phyloP scores from a whole-genome alignment of 768 basidiomycete species.

The Nidularia pulvinata region DNA sequence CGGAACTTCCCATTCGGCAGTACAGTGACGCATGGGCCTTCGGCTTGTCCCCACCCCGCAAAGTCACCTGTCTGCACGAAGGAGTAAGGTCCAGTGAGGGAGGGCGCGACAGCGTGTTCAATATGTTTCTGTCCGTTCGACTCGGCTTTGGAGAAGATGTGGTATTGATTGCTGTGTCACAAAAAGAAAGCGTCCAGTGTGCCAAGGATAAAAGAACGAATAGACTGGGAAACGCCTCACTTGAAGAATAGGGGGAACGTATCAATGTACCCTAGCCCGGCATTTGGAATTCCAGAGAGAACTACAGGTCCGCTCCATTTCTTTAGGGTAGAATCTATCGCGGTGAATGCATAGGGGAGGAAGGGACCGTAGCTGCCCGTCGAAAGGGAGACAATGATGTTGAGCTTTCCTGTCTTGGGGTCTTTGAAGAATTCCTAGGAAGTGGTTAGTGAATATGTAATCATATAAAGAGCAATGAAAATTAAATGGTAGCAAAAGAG shows the following conservation, averaged over 20 bases:
- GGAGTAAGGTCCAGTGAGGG: constrained; percentile 28
- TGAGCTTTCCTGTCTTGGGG: constrained; percentile 25
- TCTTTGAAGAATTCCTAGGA: constrained; percentile 33
- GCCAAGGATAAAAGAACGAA: not conserved
- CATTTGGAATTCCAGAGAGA: constrained; percentile 30
- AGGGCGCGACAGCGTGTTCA: constrained; percentile 26
- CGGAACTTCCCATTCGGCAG: constrained; percentile 27
- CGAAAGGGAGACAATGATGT: constrained; percentile 29
- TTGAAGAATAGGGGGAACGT: constrained; percentile 30
- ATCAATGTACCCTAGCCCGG: constrained; percentile 30
- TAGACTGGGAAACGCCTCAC: constrained; percentile 10
- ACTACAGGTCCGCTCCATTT: constrained; percentile 26
- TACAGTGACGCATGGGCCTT: constrained; percentile 26
- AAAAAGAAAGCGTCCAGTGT: not conserved
- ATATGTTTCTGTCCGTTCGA: constrained; percentile 25
- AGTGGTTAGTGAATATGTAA: not conserved
- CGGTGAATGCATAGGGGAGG: constrained; percentile 29
- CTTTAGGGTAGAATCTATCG: constrained; percentile 22
- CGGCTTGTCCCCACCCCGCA: constrained; percentile 30
- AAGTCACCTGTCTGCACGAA: constrained; percentile 31
- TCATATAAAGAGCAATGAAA: not conserved
- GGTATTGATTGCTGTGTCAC: constrained; percentile 23
- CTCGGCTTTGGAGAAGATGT: constrained; percentile 30
- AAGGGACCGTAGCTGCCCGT: constrained; percentile 33
- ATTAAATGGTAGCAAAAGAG: not conserved